These are phyloP conservation scores for Astragalus glycyphyllos DNA, from an alignment of 306 rosid species.

Conservation along the genomic window DNA sequence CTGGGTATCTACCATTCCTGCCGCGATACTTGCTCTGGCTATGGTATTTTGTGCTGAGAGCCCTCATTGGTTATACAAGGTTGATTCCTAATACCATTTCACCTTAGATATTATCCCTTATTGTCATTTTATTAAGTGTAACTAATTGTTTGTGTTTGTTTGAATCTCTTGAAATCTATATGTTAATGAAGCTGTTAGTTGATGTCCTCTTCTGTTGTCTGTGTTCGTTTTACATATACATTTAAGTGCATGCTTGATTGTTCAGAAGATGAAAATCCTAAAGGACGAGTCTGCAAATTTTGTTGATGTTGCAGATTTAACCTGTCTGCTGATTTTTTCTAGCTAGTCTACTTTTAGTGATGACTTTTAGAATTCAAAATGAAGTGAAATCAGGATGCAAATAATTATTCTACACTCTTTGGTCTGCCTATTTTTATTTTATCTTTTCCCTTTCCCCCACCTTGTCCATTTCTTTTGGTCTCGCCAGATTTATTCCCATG, in stretches of 20 bases:
- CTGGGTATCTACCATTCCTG: slow-evolving; percentile 85
- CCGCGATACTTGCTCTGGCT: slow-evolving; percentile 71
- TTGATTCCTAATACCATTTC: slow-evolving; percentile 37
- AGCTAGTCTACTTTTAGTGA: slow-evolving; percentile 7
- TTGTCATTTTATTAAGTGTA: background rate
- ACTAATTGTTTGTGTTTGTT: slow-evolving; percentile 27
- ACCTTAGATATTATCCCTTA: slow-evolving; percentile 28
- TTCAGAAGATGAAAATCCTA: slow-evolving; percentile 2
- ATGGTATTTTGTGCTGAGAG: slow-evolving; percentile 90
- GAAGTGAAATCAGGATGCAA: slow-evolving; percentile 25
- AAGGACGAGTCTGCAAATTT: background rate
- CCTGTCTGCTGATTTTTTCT: slow-evolving; percentile 26
- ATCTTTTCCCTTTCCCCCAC: background rate
- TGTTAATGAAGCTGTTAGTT: slow-evolving; percentile 32
- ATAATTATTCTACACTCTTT: slow-evolving; percentile 9
- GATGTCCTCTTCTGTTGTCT: background rate
- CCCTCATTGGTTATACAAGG: slow-evolving; percentile 97
- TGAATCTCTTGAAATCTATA: slow-evolving; percentile 25
- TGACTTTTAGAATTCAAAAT: slow-evolving; percentile 16
- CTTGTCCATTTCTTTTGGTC: slow-evolving; percentile 28
- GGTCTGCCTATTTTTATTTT: slow-evolving; percentile 22
- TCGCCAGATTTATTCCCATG: slow-evolving; percentile 10
- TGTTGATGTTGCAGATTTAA: slow-evolving; percentile 5
- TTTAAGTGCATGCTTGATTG: slow-evolving; percentile 24
- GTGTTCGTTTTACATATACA: slow-evolving; percentile 9